phyloP scores from a whole-genome alignment of 2,329 filamentous ascomycete species.

The Trichoderma breve region DNA sequence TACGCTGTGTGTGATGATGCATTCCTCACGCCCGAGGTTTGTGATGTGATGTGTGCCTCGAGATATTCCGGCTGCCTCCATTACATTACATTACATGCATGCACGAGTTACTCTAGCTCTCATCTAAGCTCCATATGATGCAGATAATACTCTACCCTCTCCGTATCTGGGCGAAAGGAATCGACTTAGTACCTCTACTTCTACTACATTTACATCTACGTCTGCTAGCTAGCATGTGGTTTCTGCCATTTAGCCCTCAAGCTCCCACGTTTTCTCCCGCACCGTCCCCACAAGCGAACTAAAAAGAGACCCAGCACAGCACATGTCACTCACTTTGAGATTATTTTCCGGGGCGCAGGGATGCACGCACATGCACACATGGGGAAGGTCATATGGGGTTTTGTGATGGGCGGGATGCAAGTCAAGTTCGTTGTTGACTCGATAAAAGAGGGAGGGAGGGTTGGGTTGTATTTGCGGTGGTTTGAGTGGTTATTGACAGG shows the following conservation, averaged over 20 bases:
- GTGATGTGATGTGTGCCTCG: neutral
- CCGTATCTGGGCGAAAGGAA: neutral
- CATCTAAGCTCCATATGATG: neutral
- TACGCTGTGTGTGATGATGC: neutral
- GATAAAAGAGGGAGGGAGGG: neutral
- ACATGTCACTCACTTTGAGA: neutral
- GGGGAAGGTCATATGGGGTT: conserved; percentile 7
- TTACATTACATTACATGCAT: neutral
- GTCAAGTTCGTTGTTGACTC: neutral
- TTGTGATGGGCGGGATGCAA: neutral
- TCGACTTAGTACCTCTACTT: neutral
- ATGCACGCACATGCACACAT: neutral
- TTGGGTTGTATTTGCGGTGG: neutral
- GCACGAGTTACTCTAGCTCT: neutral
- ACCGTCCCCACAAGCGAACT: neutral
- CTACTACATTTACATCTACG: neutral
- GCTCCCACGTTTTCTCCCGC: neutral
- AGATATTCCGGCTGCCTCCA: neutral
- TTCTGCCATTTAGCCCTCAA: neutral
- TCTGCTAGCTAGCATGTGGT: neutral
- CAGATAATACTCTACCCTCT: too few relatives aligned
- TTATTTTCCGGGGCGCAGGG: conserved; percentile 17
- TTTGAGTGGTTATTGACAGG: neutral
- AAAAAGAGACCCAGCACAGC: neutral
- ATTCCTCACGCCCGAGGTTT: neutral